Evolutionary conservation across 495 filamentous ascomycete genomes (phyloP), one percentile per base, ranked within the genome.

Genomic region (Penicillium bialowiezense): DNA sequence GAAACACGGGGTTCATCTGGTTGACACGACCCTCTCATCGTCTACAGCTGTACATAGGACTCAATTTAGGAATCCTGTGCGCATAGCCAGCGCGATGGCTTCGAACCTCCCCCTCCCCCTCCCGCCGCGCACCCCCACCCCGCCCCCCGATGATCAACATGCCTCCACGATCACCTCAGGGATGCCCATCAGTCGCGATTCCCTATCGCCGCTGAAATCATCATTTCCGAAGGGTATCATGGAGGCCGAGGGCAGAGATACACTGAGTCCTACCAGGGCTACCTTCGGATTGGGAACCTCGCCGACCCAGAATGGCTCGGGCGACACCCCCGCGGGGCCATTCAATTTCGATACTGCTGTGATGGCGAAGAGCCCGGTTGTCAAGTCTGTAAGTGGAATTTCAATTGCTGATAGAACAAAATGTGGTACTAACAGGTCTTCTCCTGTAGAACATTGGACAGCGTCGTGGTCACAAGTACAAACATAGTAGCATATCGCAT

Each of bases 291-390:
- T 74, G 32, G 67, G 63, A 31, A 57, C 74, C 14, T 51, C 51
- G 13, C 52, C 60, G 42, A 59, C 53, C 29, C 54, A 67, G 28
- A 72, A 69, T 63, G 70, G 67, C 15, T 55, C 69, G 43, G 69
- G 60, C 31, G 73, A 77, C 51, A 58, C 67, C 34, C 34, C 64
- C 19, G 59, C 69, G 19, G 70, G 72, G 31, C 92, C 91, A 3
- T 98, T 98, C 81, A 97, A 96, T 71, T 98, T 97, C 71, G 81
- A 92, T 69, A 87, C 93, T 12, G 86, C 88, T 56, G 74, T 86
- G 17, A 86, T 91, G 60, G 82, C 86, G 8, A 85, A 89, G 33
- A 74, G 80, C 7, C 87, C 90, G 7, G 84, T 88, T 40, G 63
- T 79, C 21, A 95, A 93, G 70, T 88, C 91, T 36, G 89, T 93